Base-by-base conservation (phyloP, 108 stramenopile genomes). In the Nannochloropsis gaditana region DNA sequence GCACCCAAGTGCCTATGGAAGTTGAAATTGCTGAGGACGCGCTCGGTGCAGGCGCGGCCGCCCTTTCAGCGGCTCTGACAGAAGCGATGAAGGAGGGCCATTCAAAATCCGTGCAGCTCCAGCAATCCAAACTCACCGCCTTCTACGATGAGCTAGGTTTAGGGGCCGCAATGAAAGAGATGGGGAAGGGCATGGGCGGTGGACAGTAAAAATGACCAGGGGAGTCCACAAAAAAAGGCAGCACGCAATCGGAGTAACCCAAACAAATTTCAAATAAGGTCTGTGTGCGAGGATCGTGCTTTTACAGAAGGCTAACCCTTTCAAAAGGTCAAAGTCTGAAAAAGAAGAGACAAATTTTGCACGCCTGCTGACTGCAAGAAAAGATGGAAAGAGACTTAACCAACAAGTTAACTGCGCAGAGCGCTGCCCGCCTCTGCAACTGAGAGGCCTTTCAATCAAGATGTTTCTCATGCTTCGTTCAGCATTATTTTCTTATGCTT, bases 91-190 rank as follows among this genome's bases (percentile, higher is more conserved):
- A 73, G 59, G 59, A 73, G 8, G 59, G 59, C 59, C 59, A 73
- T n/a, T 4, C 59, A 15, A 73, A 73, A 73, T 73, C 59, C 2
- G 59, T 73, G 3, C 19, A n/a, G 6, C 59, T 73, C 59, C 59
- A 73, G 59, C 59, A 73, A 73, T 73, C 59, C 5, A 73, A 73
- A n/a, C 59, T 73, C 19, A 73, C 59, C 4, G 59, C 59, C 19
- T 73, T 73, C 59, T 73, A 73, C n/a, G 59, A 73, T n/a, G 59
- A 73, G 59, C n/a, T 73, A n/a, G 59, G 59, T n/a, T 73, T 73
- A n/a, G 59, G 59, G 59, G 59, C 59, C 8, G 59, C 59, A 15
- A 73, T 73, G 59, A 73, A 73, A 73, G 59, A 73, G 59, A 73
- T 73, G 59, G 59, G 59, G 19, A 73, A 73, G 59, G 59, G 59